Evolutionary conservation across 148 eudicot genomes (phyloP), one percentile per base, ranked within the genome.

Genomic region (Polygonum maritimum): DNA sequence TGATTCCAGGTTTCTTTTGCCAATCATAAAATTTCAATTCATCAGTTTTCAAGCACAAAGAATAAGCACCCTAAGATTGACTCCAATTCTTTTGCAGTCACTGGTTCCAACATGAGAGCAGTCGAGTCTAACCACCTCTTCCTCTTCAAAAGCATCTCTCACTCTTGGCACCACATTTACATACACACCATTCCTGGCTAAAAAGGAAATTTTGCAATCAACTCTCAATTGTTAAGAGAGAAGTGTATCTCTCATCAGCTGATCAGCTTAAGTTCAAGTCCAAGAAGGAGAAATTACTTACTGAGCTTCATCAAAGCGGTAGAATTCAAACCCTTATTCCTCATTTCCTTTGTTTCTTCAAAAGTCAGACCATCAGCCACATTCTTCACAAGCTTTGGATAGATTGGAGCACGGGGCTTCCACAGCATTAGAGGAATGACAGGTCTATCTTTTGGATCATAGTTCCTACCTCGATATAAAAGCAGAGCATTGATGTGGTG

Each of bases 151-250:
- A 18, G 93, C 93, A 69, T 88, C 93, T 75, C 93, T 87, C 77
- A 92, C 92, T 88, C 85, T 90, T 58, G 87, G 88, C 78, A 94
- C 89, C 75, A 92, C 97, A 76, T 92, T 86, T 39, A 90, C 87
- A 78, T 92, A 94, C 73, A 92, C 96, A 67, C 98, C 98, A 75
- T 94, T 94, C 80, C 98, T 87, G 74, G 89, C 98, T 94, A 86
- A 63, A 78, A 65, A 44, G 39, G n/a, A 10, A 72, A 45, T 33
- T 5, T 72, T 10, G 9, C n/a, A 45, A 31, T 72, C 54, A 44
- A 72, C 45, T 72, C 54, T 31, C 22, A 75, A 48, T 8, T 11
- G 7, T 2, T 41, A 49, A 73, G 55, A 58, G 5, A 48, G 35
- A 51, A 55, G 4, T 1, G 8, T 33, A 67, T 40, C 67, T 12